Evolutionary conservation across 495 filamentous ascomycete species (phyloP), one percentile per base, ranked within the genome.

Genomic region (Apodospora peruviana): DNA sequence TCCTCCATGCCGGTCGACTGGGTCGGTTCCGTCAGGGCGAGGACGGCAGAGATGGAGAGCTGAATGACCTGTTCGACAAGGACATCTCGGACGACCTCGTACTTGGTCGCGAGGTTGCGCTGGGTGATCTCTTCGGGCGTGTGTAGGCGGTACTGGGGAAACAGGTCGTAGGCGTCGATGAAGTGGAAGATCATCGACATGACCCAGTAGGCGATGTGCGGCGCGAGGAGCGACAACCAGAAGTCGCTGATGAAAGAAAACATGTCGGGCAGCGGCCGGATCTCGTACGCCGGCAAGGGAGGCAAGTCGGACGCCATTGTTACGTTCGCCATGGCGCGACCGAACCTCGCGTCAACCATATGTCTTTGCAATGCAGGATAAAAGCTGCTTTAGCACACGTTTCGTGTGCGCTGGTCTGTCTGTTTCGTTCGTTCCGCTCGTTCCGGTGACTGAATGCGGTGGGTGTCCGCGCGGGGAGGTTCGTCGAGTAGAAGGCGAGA

Each of bases 11-110:
- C 91, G 19, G 68, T 75, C 52, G 74, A 77, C 29, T 87, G 81
- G 21, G 68, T 65, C 18, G 76, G 72, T 59, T 93, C 89, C 8
- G 84, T 81, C 39, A 80, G 69, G 8, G 77, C 71, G 34, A 95
- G 65, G 1, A 74, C 61, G 20, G 79, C 52, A 10, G 83, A 83
- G 14, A 87, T 77, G 10, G 76, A 64, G 1, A 86, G 86, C 67
- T 96, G 91, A 24, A 96, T 82, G n/a, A 88, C 57, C 56, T 97
- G 91, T 63, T 97, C 89, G 25, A 95, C 58, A 34, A 96, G 68
- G 52, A 96, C 90, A 75, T 94, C 89, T 58, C 85, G 83, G 18
- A 89, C 78, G 3, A 95, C 89, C 53, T 96, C 84, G 67, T 75
- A 85, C 44, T 87, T 78, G 44, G 84, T 79, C 40, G 88, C 91